phyloP scores from a whole-genome alignment of 768 basidiomycete genomes.

The Leccinum incarnatum region DNA sequence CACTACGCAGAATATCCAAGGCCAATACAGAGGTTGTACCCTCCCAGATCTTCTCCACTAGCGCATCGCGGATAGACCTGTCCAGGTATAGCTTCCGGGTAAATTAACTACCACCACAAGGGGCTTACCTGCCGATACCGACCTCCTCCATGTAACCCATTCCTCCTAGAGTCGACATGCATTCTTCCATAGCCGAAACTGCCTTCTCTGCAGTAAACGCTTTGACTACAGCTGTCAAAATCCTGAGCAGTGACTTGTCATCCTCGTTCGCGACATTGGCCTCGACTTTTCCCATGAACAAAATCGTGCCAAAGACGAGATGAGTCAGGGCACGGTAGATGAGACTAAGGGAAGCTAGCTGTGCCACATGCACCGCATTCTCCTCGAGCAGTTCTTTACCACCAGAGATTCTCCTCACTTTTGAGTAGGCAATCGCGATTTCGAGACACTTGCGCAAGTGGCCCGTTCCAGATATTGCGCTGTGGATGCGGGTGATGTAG shows the following conservation, averaged over 20 bases:
- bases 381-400: slow-evolving; percentile 51
- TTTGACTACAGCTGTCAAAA: slow-evolving; percentile 69
- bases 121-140: slow-evolving; percentile 52
- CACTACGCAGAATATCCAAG: slow-evolving; percentile 61
- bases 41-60: slow-evolving; percentile 86
- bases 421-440: slow-evolving; percentile 63
- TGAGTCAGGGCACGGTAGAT: slow-evolving; percentile 66
- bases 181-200: slow-evolving; percentile 62
- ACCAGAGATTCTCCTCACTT: slow-evolving; percentile 53
- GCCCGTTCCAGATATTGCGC: slow-evolving; percentile 53
- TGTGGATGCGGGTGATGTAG: slow-evolving; percentile 75
- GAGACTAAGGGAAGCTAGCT: slow-evolving; percentile 57
- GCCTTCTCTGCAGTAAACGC: slow-evolving; percentile 68
- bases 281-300: slow-evolving; percentile 61
- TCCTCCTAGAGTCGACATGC: slow-evolving; percentile 72
- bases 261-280: slow-evolving; percentile 47
- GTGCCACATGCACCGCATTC: slow-evolving; percentile 59
- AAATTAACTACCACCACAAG: background rate
- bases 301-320: slow-evolving; percentile 56
- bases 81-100: background rate
- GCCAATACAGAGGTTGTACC: slow-evolving; percentile 68
- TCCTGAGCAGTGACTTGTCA: slow-evolving; percentile 53
- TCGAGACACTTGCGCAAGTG: slow-evolving; percentile 59
- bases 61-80: slow-evolving; percentile 59
- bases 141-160: slow-evolving; percentile 86